Conservation (phyloP, 441 rosid species). For the Erodium moschatum region DNA sequence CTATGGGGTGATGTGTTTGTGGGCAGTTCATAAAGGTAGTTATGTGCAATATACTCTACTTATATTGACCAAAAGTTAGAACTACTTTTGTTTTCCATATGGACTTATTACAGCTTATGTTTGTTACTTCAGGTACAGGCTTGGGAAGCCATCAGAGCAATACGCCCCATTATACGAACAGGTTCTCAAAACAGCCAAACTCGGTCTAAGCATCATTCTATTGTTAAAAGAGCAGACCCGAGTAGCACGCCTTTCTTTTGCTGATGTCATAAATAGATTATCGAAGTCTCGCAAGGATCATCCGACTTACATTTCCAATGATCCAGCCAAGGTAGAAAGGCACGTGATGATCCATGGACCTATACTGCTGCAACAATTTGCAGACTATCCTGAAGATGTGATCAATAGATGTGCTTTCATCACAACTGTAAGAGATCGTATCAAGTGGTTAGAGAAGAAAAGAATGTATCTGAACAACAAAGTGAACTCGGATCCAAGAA, state of each 20-base stretch:
- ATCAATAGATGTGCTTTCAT: slow-evolving; percentile 57
- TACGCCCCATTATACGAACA: slow-evolving; percentile 62
- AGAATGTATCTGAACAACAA: slow-evolving; percentile 32
- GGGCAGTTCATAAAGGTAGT: too few relatives aligned
- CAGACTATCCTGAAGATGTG: slow-evolving; percentile 39
- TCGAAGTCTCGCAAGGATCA: slow-evolving; percentile 38
- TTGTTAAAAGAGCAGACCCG: slow-evolving; percentile 51
- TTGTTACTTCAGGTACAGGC: slow-evolving; percentile 52
- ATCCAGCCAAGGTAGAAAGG: slow-evolving; percentile 45
- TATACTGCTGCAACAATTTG: slow-evolving; percentile 61
- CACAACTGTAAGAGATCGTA: slow-evolving; percentile 49
- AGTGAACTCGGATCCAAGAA: slow-evolving; percentile 13
- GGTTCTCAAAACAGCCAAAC: slow-evolving; percentile 52
- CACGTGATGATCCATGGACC: slow-evolving; percentile 71
- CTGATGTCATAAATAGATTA: slow-evolving; percentile 42
- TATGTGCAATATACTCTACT: too few relatives aligned
- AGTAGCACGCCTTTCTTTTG: slow-evolving; percentile 49
- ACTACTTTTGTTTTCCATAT: neutral
- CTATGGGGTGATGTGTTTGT: too few relatives aligned
- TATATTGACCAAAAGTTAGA: neutral
- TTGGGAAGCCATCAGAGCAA: slow-evolving; percentile 66
- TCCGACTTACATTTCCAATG: slow-evolving; percentile 49
- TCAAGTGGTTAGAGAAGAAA: slow-evolving; percentile 55
- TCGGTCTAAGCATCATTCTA: slow-evolving; percentile 49
- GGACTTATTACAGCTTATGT: neutral